These are phyloP conservation scores for Ramaria sp. DNA, from an alignment of 768 basidiomycete species.

Conservation along the genomic window DNA sequence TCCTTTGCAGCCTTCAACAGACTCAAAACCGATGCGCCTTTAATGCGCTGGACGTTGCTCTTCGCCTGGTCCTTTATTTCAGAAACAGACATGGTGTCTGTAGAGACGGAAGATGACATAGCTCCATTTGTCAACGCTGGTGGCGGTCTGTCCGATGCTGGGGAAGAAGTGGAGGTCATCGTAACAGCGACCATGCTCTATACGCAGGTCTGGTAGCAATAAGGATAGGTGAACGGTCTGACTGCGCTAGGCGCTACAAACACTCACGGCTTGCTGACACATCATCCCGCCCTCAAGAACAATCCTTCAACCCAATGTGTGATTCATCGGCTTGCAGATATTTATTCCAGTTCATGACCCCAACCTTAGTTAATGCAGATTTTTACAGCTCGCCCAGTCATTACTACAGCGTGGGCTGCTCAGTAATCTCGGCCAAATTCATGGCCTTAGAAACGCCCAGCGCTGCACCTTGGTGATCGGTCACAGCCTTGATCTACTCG, in stretches of 20 bases:
- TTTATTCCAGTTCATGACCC: too few species aligned
- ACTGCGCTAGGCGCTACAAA: conserved; percentile 1
- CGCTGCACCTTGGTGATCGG: too few species aligned
- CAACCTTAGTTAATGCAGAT: too few species aligned
- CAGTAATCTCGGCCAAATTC: too few species aligned
- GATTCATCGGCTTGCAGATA: too few species aligned
- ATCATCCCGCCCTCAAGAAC: too few species aligned
- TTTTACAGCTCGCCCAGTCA: too few species aligned
- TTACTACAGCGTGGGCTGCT: too few species aligned
- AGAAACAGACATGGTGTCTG: conserved; percentile 26
- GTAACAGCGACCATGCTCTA: conserved; percentile 11
- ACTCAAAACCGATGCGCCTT: conserved; percentile 46
- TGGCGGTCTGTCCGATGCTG: background rate
- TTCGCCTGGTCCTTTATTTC: conserved; percentile 40
- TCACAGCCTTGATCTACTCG: too few species aligned
- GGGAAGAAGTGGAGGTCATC: conserved; percentile 7
- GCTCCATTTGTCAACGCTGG: background rate
- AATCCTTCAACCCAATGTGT: too few species aligned
- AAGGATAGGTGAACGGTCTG: conserved; percentile 4
- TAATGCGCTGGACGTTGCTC: conserved; percentile 38
- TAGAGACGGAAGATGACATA: background rate
- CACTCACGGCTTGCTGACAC: background rate
- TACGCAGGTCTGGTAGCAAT: background rate
- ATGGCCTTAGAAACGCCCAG: too few species aligned
- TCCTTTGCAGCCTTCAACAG: conserved; percentile 53